A percentile compares a stretch with the other conserved stretches of the same genome.
Evolutionary conservation across 768 basidiomycete species (phyloP).

Genomic region (Leucocoprinus leucothites): DNA sequence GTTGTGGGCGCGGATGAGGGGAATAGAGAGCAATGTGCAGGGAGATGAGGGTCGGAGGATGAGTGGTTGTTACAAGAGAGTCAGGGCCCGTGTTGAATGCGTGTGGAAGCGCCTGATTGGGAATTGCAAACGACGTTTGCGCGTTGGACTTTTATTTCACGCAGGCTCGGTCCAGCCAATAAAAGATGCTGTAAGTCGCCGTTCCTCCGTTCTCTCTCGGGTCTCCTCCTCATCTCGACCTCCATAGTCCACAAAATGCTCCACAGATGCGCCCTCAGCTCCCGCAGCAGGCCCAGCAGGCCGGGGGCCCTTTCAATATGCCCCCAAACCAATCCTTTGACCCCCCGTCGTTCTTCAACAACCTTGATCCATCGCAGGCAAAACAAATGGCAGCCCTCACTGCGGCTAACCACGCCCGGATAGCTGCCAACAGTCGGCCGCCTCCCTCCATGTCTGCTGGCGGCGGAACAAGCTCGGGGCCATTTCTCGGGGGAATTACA

Average conservation of each 20-base stretch:
- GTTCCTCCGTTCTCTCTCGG: slow-evolving; percentile 12
- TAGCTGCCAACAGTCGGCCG: slow-evolving; percentile 47
- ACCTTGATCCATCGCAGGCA: slow-evolving; percentile 60
- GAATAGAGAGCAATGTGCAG: background rate
- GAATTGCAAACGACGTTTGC: background rate
- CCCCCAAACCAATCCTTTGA: slow-evolving; percentile 29
- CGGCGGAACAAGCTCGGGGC: slow-evolving; percentile 63
- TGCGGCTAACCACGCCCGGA: slow-evolving; percentile 58
- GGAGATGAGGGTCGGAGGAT: background rate
- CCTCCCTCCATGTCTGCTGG: slow-evolving; percentile 30
- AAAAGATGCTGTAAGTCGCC: slow-evolving; percentile 31
- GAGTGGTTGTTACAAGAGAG: background rate
- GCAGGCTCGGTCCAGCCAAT: slow-evolving; percentile 5
- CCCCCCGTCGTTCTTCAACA: slow-evolving; percentile 39
- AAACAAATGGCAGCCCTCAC: slow-evolving; percentile 83
- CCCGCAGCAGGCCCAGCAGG: slow-evolving; percentile 28
- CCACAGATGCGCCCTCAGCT: slow-evolving; percentile 26
- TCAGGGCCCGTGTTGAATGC: slow-evolving; percentile 5
- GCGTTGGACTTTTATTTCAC: slow-evolving; percentile 11
- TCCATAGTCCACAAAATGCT: slow-evolving; percentile 36
- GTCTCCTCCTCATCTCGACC: slow-evolving; percentile 11
- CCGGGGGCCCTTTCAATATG: slow-evolving; percentile 30
- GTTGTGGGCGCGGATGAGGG: background rate
- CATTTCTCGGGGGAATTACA: slow-evolving; percentile 63
- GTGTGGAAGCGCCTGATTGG: slow-evolving; percentile 13